Percentiles rank a stretch among this genome's conserved stretches.
Evolutionary conservation across 176 grass and related monocot genomes (phyloP).

Genomic region (Phoenix roebelenii): DNA sequence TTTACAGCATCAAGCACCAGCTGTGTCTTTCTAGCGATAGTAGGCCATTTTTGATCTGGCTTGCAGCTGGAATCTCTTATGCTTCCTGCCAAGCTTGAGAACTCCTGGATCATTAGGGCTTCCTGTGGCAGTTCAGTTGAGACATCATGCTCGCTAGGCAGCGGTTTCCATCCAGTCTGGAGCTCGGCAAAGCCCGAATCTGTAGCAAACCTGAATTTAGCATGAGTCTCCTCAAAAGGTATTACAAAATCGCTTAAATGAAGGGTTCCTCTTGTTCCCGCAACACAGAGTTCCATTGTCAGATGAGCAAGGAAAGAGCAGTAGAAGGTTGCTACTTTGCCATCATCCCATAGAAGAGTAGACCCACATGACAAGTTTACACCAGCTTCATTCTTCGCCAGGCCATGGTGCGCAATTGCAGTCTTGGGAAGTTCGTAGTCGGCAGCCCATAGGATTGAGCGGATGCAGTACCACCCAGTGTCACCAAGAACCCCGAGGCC

Average conservation of each 20-base stretch:
- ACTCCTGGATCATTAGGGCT: conserved; percentile 59
- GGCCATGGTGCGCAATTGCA: conserved; percentile 15
- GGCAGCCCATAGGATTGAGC: conserved; percentile 55
- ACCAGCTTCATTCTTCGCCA: conserved; percentile 44
- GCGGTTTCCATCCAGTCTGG: conserved; percentile 33
- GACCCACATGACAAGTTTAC: conserved; percentile 51
- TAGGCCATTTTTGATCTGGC: conserved; percentile 60
- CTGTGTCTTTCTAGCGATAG: conserved; percentile 62
- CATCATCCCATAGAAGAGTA: conserved; percentile 41
- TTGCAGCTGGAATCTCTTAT: conserved; percentile 43
- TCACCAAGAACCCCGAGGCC: conserved; percentile 59
- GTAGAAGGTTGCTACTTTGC: conserved; percentile 37
- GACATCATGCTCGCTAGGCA: conserved; percentile 35
- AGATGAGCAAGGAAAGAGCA: conserved; percentile 61
- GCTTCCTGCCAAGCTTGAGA: conserved; percentile 37
- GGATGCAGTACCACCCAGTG: conserved; percentile 68
- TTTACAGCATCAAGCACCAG: conserved; percentile 64
- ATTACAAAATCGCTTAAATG: conserved; percentile 55
- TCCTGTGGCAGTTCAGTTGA: conserved; percentile 52
- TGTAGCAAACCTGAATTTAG: conserved; percentile 25
- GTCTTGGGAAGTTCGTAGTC: conserved; percentile 47
- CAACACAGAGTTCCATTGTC: conserved; percentile 41
- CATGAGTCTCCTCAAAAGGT: conserved; percentile 43
- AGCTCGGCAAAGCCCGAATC: conserved; percentile 31
- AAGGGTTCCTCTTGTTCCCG: conserved; percentile 52